Conservation (phyloP, 352 stramenopile species). For the Phytophthora colocasiae region DNA sequence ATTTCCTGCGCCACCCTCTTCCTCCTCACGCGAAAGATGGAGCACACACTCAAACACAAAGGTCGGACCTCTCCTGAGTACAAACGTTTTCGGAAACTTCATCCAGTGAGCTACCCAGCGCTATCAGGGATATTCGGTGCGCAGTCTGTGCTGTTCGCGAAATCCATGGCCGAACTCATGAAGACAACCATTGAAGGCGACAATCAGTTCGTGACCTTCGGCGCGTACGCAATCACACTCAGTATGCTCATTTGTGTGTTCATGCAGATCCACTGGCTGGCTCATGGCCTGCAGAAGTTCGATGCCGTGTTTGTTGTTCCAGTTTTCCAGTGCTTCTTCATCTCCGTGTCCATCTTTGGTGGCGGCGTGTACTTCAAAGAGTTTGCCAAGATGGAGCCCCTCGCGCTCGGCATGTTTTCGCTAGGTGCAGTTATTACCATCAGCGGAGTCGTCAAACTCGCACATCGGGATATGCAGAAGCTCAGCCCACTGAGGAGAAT, state of each 20-base stretch:
- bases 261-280: constrained; percentile 91
- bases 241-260: constrained; percentile 86
- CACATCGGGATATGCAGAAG: constrained; percentile 72
- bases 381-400: constrained; percentile 60
- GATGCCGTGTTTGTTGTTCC: constrained; percentile 90
- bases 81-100: constrained; percentile 59
- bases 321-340: constrained; percentile 92
- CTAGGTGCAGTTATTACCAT: constrained; percentile 75
- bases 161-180: constrained; percentile 82
- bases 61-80: constrained; percentile 58
- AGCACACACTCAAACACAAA: constrained; percentile 45
- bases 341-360: constrained; percentile 89
- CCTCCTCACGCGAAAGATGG: constrained; percentile 51
- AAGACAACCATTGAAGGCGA: constrained; percentile 81
- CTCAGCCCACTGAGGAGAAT: constrained; percentile 53
- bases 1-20: constrained; percentile 48
- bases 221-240: constrained; percentile 83
- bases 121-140: constrained; percentile 81
- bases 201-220: constrained; percentile 73
- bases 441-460: constrained; percentile 72
- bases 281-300: constrained; percentile 80
- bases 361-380: constrained; percentile 92
- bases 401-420: constrained; percentile 76
- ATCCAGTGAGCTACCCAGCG: constrained; percentile 76
- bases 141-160: constrained; percentile 85